phyloP scores from a whole-genome alignment of 164 flowering plant genomes.

The Chloranthus sessilifolius region DNA sequence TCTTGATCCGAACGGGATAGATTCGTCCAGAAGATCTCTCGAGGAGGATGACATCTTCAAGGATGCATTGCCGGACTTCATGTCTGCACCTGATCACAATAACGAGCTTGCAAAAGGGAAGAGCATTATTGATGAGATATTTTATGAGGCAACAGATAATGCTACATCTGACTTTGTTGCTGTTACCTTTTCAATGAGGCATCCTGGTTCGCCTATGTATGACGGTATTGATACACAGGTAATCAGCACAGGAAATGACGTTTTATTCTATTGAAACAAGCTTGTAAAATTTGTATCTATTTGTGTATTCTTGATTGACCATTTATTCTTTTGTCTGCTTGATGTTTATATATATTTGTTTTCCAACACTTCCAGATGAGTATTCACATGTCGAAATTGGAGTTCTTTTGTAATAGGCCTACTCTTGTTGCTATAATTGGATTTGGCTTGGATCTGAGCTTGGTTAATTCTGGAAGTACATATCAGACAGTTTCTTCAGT shows the following conservation, averaged over 20 bases:
- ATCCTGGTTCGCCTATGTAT: conserved; percentile 65
- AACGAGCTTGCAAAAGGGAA: conserved; percentile 37
- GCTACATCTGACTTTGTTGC: conserved; percentile 76
- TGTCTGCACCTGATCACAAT: conserved; percentile 38
- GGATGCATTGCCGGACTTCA: conserved; percentile 86
- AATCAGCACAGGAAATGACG: conserved; percentile 13
- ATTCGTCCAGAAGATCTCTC: conserved; percentile 12
- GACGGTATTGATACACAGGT: conserved; percentile 94
- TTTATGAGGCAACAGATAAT: conserved; percentile 66
- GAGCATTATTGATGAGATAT: conserved; percentile 40
- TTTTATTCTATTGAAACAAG: not conserved
- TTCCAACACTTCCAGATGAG: conserved; percentile 61
- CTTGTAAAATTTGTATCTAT: too few relatives aligned
- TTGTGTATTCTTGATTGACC: not conserved
- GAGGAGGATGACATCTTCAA: conserved; percentile 83
- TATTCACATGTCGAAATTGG: conserved; percentile 86
- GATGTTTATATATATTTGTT: not conserved
- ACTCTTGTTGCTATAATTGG: conserved; percentile 96
- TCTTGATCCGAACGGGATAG: conserved; percentile 29
- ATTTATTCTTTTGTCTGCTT: not conserved
- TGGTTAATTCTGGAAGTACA: conserved; percentile 16
- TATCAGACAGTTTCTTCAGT: conserved; percentile 11
- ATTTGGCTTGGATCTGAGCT: conserved; percentile 49
- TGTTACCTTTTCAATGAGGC: conserved; percentile 51
- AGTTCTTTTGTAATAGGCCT: conserved; percentile 90